phyloP scores from a whole-genome alignment of 140 eudicot genomes.

The Cichorium intybus region DNA sequence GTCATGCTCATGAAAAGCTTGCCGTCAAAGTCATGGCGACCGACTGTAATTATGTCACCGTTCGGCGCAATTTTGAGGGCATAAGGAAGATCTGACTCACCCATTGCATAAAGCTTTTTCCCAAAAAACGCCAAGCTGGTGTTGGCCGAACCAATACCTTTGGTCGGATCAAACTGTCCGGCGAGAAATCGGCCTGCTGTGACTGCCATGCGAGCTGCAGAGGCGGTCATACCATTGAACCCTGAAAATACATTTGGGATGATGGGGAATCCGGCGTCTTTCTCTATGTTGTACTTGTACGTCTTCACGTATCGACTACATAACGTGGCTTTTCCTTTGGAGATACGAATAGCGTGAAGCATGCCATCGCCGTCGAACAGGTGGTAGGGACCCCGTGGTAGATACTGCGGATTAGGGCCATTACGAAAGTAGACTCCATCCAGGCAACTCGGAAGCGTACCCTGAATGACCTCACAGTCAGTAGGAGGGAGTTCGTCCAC shows the following conservation, averaged over 20 bases:
- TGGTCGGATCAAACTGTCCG: slow-evolving; percentile 57
- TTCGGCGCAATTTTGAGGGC: slow-evolving; percentile 30
- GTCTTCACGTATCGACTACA: slow-evolving; percentile 77
- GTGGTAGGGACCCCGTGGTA: slow-evolving; percentile 83
- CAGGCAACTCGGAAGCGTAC: slow-evolving; percentile 57
- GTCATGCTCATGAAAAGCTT: slow-evolving; percentile 66
- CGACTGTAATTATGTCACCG: slow-evolving; percentile 54
- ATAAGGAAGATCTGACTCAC: slow-evolving; percentile 84
- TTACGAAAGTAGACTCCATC: slow-evolving; percentile 81
- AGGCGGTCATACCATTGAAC: slow-evolving; percentile 56
- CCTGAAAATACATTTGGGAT: slow-evolving; percentile 67
- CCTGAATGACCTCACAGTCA: slow-evolving; percentile 41
- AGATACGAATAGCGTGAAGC: slow-evolving; percentile 64
- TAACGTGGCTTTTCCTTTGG: slow-evolving; percentile 51
- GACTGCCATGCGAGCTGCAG: slow-evolving; percentile 55
- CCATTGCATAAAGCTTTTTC: slow-evolving; percentile 47
- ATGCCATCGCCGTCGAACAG: slow-evolving; percentile 84
- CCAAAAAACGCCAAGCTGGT: slow-evolving; percentile 60
- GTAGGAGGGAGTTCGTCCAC: slow-evolving; percentile 75
- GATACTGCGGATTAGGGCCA: slow-evolving; percentile 79
- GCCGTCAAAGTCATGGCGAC: slow-evolving; percentile 66
- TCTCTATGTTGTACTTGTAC: slow-evolving; percentile 52
- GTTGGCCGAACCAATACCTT: slow-evolving; percentile 68
- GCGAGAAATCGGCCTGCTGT: slow-evolving; percentile 44
- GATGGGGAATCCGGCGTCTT: slow-evolving; percentile 39